Base-by-base conservation (phyloP, 768 basidiomycete genomes). In the Rubroboletus satanas region DNA sequence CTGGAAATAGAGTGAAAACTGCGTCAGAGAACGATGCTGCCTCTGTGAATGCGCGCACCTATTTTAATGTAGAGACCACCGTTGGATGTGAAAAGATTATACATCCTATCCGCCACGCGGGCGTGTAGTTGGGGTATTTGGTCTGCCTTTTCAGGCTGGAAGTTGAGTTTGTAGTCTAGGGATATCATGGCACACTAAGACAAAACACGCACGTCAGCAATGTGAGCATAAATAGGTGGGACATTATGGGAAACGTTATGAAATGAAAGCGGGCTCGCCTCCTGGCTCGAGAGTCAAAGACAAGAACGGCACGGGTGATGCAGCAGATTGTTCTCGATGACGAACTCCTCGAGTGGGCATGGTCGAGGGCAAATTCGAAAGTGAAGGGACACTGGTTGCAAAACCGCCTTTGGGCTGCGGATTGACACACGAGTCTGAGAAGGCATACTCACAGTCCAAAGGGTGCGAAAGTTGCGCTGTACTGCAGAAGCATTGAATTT, bases 1-100 rank as follows among this genome's bases (percentile, higher is more conserved):
- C 85, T 77, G 42, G 8, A 42, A 31, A 7, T n/a, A 21, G 39
- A n/a, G 37, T 33, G 23, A 23, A 33, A 1, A 15, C 39, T 43
- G 49, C 11, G 21, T 36, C 21, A 46, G 17, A 45, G 39, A 18
- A 43, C 6, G 7, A 18, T 41, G 23, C 4, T 3, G 17, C 10
- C 12, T n/a, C 26, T 1, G 26, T 3, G 18, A 7, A 46, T 17
- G 31, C 31, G 48, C 76, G 53, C 46, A 77, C 88, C 90, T 43
- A 92, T 86, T 69, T 93, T 92, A 62, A 93, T 88, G 67, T 91
- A 93, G 3, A 93, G 74, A 7, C 90, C 90, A 9, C 90, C 89
- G 70, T 96, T 96, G 38, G 82, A 81, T 0, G 83, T 85, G 62
- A 93, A 82, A 44, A 97, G 77, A 65, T 86, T 73, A 58, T 83